These are phyloP conservation scores for Neonectria sp. DNA, from an alignment of 2,329 filamentous ascomycete species.

Conservation along the genomic window DNA sequence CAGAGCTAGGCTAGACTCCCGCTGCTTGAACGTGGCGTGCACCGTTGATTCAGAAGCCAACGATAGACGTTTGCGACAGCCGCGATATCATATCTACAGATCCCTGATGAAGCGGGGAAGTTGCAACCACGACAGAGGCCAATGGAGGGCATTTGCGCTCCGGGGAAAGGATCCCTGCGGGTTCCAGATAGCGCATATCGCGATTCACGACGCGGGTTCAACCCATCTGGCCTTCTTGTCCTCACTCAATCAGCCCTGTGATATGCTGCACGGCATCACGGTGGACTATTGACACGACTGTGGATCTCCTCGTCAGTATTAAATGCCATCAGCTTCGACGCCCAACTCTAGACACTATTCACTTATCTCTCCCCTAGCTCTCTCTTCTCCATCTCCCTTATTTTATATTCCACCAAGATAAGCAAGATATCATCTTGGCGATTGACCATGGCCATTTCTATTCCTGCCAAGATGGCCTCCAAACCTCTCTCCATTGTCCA, in stretches of 20 bases:
- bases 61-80: not conserved
- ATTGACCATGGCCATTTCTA: not conserved
- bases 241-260: not conserved
- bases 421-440: not conserved
- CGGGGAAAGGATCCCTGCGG: not conserved
- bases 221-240: not conserved
- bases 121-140: not conserved
- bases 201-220: not conserved
- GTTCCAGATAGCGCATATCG: not conserved
- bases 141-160: not conserved
- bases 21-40: not conserved
- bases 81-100: not conserved
- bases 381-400: not conserved
- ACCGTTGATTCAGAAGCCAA: not conserved
- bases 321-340: not conserved
- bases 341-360: not conserved
- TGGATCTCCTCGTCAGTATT: not conserved
- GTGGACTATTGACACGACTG: no score
- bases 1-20: not conserved
- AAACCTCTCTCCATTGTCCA: slow-evolving; percentile 35
- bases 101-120: not conserved
- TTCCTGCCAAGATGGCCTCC: not conserved
- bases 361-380: not conserved
- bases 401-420: not conserved
- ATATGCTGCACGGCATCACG: not conserved